These are phyloP conservation scores for Eremomyces bilateralis DNA, from an alignment of 495 filamentous ascomycete species.

Conservation along the genomic window DNA sequence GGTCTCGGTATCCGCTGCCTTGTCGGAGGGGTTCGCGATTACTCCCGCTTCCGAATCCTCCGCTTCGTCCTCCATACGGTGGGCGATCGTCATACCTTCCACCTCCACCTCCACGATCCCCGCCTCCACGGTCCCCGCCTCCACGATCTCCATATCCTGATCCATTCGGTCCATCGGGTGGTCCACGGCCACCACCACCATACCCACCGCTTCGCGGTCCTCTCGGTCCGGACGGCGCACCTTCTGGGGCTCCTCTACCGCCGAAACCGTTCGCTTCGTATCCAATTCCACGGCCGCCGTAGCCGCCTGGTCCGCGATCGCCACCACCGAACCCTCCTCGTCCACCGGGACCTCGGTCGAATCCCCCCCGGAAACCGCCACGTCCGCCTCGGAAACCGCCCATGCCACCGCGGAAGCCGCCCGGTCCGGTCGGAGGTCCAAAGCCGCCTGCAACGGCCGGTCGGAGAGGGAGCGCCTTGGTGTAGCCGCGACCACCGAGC, in stretches of 20 bases:
- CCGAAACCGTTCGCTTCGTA: slow-evolving; percentile 24
- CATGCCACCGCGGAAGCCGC: slow-evolving; percentile 35
- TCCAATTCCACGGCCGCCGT: slow-evolving; percentile 13
- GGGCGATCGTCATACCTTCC: slow-evolving; percentile 37
- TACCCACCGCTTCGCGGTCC: slow-evolving; percentile 25
- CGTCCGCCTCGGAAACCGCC: slow-evolving; percentile 14
- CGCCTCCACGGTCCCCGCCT: slow-evolving; percentile 23
- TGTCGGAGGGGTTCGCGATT: slow-evolving; percentile 48
- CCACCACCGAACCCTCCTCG: slow-evolving; percentile 34
- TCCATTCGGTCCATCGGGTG: slow-evolving; percentile 49
- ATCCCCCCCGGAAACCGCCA: slow-evolving; percentile 34
- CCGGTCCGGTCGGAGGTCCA: slow-evolving; percentile 39
- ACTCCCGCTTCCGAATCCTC: slow-evolving; percentile 32
- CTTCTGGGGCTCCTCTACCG: slow-evolving; percentile 35
- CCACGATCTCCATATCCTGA: too few species aligned
- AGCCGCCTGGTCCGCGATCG: slow-evolving; percentile 12
- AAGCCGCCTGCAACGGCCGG: slow-evolving; percentile 38
- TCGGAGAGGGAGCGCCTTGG: slow-evolving; percentile 54
- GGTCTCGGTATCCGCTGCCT: slow-evolving; percentile 23
- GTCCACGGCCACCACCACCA: slow-evolving; percentile 23
- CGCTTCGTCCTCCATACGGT: slow-evolving; percentile 37
- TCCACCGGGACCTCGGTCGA: slow-evolving; percentile 31
- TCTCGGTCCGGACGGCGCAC: slow-evolving; percentile 63
- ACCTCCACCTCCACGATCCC: slow-evolving; percentile 19
- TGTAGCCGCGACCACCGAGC: slow-evolving; percentile 80